phyloP scores from a whole-genome alignment of 2,329 filamentous ascomycete genomes.

The Cladorrhinum sp. region DNA sequence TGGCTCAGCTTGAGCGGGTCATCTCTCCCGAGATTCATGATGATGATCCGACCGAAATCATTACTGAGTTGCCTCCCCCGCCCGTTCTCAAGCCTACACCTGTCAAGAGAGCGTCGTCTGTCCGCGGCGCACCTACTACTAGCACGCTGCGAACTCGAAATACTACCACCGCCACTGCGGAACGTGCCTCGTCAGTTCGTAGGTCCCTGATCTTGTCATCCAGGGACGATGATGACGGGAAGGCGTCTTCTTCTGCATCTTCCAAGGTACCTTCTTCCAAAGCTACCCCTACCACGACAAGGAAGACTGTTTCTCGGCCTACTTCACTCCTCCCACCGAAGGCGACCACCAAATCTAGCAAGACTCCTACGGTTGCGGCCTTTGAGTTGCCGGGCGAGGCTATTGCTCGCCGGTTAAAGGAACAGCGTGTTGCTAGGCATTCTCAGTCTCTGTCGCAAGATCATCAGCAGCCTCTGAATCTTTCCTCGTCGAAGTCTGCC shows the following conservation, averaged over 20 bases:
- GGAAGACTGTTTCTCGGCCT: slow-evolving; percentile 35
- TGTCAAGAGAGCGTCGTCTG: slow-evolving; percentile 21
- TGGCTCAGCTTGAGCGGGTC: slow-evolving; percentile 36
- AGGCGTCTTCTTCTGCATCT: slow-evolving; percentile 24
- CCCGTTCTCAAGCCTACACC: slow-evolving; percentile 15
- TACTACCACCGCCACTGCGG: slow-evolving; percentile 42
- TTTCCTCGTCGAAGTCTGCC: slow-evolving; percentile 14
- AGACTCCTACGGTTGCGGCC: slow-evolving; percentile 50
- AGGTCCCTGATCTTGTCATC: slow-evolving; percentile 40
- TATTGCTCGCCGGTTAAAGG: slow-evolving; percentile 55
- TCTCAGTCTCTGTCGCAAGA: slow-evolving; percentile 26
- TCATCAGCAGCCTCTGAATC: neutral
- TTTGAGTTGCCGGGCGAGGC: slow-evolving; percentile 65
- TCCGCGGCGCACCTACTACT: slow-evolving; percentile 27
- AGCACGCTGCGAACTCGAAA: slow-evolving; percentile 18
- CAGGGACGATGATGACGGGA: slow-evolving; percentile 30
- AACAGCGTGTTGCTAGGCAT: slow-evolving; percentile 56
- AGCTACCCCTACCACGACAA: slow-evolving; percentile 21
- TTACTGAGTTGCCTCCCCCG: slow-evolving; percentile 28
- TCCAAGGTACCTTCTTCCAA: neutral
- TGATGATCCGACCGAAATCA: neutral
- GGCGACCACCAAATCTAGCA: slow-evolving; percentile 49
- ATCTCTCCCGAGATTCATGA: slow-evolving; percentile 28
- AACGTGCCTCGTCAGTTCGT: slow-evolving; percentile 38
- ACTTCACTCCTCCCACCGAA: slow-evolving; percentile 46